These are phyloP conservation scores for Eurotiales sp. DNA, from an alignment of 2,329 filamentous ascomycete species.

Conservation along the genomic window DNA sequence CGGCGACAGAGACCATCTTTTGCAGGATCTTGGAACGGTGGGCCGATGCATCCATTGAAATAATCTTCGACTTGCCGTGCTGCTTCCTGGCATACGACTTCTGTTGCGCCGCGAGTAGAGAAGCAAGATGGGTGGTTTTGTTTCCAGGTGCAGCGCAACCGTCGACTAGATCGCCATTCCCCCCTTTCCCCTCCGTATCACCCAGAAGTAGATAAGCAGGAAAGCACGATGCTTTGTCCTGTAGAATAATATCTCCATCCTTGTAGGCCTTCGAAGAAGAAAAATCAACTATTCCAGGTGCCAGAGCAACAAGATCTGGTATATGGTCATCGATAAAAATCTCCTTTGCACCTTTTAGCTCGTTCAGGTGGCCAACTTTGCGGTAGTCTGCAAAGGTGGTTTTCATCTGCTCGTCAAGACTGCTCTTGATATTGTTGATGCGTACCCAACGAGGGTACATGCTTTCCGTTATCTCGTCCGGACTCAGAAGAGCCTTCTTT, in stretches of 20 bases:
- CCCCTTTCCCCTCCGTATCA: slow-evolving; percentile 46
- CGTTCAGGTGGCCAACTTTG: slow-evolving; percentile 55
- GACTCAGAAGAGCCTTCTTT: slow-evolving; percentile 45
- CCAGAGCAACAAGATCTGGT: slow-evolving; percentile 76
- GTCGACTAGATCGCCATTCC: slow-evolving; percentile 79
- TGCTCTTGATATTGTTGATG: slow-evolving; percentile 74
- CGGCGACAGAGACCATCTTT: slow-evolving; percentile 75
- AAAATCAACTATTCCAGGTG: slow-evolving; percentile 63
- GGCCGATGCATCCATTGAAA: slow-evolving; percentile 38
- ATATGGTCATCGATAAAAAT: slow-evolving; percentile 74
- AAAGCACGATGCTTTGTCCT: slow-evolving; percentile 97
- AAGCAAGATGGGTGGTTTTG: slow-evolving; percentile 91
- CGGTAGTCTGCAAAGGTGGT: slow-evolving; percentile 68
- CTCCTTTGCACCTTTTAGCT: slow-evolving; percentile 49
- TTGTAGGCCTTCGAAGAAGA: slow-evolving; percentile 70
- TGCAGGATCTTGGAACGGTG: slow-evolving; percentile 68
- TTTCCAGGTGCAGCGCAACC: slow-evolving; percentile 94
- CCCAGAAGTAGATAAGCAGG: slow-evolving; percentile 79
- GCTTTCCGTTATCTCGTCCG: slow-evolving; percentile 24
- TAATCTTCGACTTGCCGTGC: slow-evolving; percentile 46
- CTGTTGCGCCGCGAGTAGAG: slow-evolving; percentile 53
- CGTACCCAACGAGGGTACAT: slow-evolving; percentile 85
- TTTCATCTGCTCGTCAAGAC: slow-evolving; percentile 66
- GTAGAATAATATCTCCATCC: slow-evolving; percentile 75
- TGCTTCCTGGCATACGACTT: slow-evolving; percentile 15